Evolutionary conservation across 176 grass and related monocot species (phyloP).

Genomic region (Saccharum officinarum): DNA sequence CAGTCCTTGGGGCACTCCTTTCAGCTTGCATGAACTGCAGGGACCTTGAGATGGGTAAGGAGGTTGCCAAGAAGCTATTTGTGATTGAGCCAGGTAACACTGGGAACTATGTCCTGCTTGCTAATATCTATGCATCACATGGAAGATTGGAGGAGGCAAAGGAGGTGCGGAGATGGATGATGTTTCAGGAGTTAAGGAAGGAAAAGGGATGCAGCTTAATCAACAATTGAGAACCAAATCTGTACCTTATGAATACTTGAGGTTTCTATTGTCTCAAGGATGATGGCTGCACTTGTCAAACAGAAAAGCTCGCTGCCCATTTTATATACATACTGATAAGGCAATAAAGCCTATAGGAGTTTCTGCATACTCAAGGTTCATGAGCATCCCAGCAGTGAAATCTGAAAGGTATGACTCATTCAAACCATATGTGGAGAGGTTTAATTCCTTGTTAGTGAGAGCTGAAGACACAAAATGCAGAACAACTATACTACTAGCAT

Average conservation of each 20-base stretch:
- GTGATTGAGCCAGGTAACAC: constrained; percentile 53
- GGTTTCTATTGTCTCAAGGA: neutral
- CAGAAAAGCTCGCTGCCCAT: neutral
- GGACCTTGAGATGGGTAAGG: constrained; percentile 43
- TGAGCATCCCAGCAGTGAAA: neutral
- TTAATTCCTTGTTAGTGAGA: neutral
- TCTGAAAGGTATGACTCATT: neutral
- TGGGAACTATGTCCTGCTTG: constrained; percentile 60
- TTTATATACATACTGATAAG: neutral
- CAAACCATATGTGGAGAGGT: neutral
- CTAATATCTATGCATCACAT: constrained; percentile 43
- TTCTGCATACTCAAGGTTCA: constrained; percentile 14
- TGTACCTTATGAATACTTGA: neutral
- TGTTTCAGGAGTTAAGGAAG: constrained; percentile 48
- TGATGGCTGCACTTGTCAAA: neutral
- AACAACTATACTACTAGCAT: neutral
- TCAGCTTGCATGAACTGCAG: constrained; percentile 38
- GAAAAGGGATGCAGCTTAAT: constrained; percentile 48
- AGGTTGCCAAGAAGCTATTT: constrained; percentile 48
- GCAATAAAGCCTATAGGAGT: neutral
- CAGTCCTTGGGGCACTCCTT: constrained; percentile 52
- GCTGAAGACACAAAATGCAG: neutral
- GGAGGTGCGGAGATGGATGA: constrained; percentile 53
- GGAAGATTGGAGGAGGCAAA: constrained; percentile 61
- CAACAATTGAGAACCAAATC: constrained; percentile 17